phyloP scores from a whole-genome alignment of 2,329 filamentous ascomycete species.

The Alternaria conjuncta region DNA sequence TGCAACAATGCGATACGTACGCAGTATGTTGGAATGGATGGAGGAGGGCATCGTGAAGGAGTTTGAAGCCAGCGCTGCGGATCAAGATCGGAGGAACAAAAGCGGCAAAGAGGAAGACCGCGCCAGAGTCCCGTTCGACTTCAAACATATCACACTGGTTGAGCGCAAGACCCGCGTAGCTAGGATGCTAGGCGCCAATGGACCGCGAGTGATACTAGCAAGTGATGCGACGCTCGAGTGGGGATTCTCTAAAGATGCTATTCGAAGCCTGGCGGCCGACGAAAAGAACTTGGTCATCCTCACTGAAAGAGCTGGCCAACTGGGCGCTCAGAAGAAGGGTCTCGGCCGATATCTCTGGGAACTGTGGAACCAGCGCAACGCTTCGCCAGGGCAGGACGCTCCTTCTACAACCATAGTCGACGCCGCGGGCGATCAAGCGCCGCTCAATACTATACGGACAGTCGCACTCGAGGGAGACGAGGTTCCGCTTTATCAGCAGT shows the following conservation, averaged over 20 bases:
- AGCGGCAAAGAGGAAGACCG: constrained; percentile 55
- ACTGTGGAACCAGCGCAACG: constrained; percentile 44
- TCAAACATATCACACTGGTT: constrained; percentile 81
- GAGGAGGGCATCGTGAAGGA: constrained; percentile 93
- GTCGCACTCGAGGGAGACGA: constrained; percentile 77
- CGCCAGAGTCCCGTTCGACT: constrained; percentile 80
- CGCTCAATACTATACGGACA: constrained; percentile 53
- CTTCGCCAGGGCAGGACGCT: constrained; percentile 31
- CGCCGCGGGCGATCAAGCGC: constrained; percentile 60
- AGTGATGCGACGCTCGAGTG: constrained; percentile 91
- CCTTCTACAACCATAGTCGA: constrained; percentile 65
- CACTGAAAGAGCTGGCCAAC: constrained; percentile 71
- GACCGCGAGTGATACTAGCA: constrained; percentile 80
- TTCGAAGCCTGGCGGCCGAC: constrained; percentile 76
- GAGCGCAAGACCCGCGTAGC: constrained; percentile 83
- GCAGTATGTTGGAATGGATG: constrained; percentile 99
- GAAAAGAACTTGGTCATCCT: constrained; percentile 84
- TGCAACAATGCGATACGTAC: constrained; percentile 86
- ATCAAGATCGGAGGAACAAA: constrained; percentile 41
- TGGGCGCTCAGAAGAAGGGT: constrained; percentile 40
- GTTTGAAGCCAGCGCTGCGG: constrained; percentile 68
- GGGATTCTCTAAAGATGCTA: constrained; percentile 87
- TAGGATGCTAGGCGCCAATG: constrained; percentile 64
- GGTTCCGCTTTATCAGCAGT: constrained; percentile 84
- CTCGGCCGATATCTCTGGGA: constrained; percentile 80